Evolutionary conservation across 768 basidiomycete genomes (phyloP).

Genomic region (Pilatotrama ljubarskyi): DNA sequence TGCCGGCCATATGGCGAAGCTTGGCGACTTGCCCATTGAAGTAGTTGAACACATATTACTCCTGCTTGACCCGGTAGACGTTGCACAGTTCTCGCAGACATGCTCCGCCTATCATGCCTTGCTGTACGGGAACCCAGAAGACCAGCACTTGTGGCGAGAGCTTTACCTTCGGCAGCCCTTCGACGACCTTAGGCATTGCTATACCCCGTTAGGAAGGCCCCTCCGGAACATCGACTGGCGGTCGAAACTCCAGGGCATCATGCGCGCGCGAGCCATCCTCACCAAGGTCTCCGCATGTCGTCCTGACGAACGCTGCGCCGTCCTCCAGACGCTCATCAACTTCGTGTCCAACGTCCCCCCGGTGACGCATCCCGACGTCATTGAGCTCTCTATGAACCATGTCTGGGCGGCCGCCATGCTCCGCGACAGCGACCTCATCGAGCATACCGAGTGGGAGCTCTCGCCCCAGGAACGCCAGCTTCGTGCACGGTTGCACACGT

Average conservation of each 20-base stretch:
- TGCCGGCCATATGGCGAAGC: conserved; percentile 18
- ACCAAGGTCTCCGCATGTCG: conserved; percentile 35
- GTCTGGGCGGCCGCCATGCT: conserved; percentile 51
- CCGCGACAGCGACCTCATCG: conserved; percentile 46
- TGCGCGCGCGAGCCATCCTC: conserved; percentile 55
- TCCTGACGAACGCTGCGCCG: conserved; percentile 42
- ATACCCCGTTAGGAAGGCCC: conserved; percentile 37
- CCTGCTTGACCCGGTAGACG: conserved; percentile 59
- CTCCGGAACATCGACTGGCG: conserved; percentile 44
- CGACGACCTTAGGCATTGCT: conserved; percentile 61
- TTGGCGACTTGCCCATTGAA: conserved; percentile 50
- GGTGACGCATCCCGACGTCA: conserved; percentile 25
- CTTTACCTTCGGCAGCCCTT: conserved; percentile 64
- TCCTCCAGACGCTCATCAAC: conserved; percentile 53
- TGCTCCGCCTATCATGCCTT: conserved; percentile 43
- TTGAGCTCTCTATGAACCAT: conserved; percentile 47
- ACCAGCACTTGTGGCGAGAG: conserved; percentile 56
- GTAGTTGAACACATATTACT: conserved; percentile 58
- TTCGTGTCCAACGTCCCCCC: conserved; percentile 47
- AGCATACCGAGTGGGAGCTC: conserved; percentile 30
- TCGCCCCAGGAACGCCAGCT: conserved; percentile 45
- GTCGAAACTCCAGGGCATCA: conserved; percentile 50
- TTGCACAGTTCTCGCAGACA: conserved; percentile 54
- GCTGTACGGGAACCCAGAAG: conserved; percentile 47
- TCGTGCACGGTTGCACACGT: conserved; percentile 53